A percentile compares a stretch with the other conserved stretches of the same genome.
These are phyloP conservation scores for Hygrocybe punicea DNA, from an alignment of 768 basidiomycete genomes.

Conservation along the genomic window DNA sequence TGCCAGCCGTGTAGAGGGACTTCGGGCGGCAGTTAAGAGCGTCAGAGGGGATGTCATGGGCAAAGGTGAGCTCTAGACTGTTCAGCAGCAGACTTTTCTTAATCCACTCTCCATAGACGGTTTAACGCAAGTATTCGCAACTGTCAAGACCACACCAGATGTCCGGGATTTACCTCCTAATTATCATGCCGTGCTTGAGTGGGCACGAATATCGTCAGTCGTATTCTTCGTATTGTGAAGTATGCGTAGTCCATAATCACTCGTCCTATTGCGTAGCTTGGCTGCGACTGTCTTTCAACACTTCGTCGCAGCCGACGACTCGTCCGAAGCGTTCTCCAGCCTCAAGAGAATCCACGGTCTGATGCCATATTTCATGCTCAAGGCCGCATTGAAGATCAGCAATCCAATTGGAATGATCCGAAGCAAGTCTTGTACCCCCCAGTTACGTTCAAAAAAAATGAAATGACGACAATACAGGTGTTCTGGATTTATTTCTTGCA, in stretches of 20 bases:
- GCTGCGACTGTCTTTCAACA: constrained; percentile 96
- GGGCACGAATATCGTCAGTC: constrained; percentile 94
- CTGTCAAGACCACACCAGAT: constrained; percentile 75
- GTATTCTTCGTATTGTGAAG: not conserved
- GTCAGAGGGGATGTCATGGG: constrained; percentile 95
- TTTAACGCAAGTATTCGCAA: constrained; percentile 80
- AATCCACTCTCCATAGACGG: constrained; percentile 56
- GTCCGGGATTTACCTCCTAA: constrained; percentile 77
- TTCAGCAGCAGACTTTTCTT: not conserved
- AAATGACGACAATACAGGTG: constrained; percentile 34
- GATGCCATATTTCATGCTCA: constrained; percentile 98
- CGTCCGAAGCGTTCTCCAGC: constrained; percentile 82
- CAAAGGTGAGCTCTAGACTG: constrained; percentile 47
- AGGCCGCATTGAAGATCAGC: constrained; percentile 84
- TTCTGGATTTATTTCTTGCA: constrained; percentile 93
- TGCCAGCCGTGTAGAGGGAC: constrained; percentile 75
- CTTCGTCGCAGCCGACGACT: constrained; percentile 88
- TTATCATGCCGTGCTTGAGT: constrained; percentile 88
- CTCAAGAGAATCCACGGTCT: constrained; percentile 91
- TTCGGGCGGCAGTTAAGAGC: constrained; percentile 77
- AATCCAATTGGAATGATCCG: constrained; percentile 98
- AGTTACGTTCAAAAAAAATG: constrained; percentile 1
- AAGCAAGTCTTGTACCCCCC: constrained; percentile 38
- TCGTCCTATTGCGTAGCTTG: constrained; percentile 48
- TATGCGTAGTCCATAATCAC: constrained; percentile 1